Evolutionary conservation across 257 asterid species (phyloP), one percentile per base, ranked within the genome.

Genomic region (Fraxinus cuspidata): DNA sequence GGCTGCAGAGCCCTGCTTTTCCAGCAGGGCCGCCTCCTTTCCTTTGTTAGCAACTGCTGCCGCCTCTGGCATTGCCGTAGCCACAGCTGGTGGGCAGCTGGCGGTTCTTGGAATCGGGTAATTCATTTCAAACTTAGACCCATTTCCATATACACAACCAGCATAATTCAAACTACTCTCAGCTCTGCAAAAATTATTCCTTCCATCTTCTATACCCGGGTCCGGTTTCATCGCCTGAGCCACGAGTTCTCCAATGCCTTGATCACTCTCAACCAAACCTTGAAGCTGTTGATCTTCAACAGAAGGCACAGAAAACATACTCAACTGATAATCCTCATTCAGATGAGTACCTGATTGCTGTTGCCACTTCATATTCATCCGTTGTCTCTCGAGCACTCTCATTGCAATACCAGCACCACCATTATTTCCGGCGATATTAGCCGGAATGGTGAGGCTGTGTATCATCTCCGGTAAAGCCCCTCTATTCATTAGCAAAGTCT

Each of bases 11-110:
- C 84, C 70, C 70, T 74, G 84, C 56, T 68, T 80, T 71, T 78
- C 79, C 16, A 78, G 68, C 71, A 23, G 3, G 35, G 76, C 81
- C 23, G 73, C 83, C 73, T 79, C 88, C 79, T 77, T 83, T 10
- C 77, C 81, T 31, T 78, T 81, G 37, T n/a, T 15, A 51, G 77
- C 35, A 44, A 44, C 76, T 7, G 70, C 49, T 19, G 65, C 80
- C 23, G n/a, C 83, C 21, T 80, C 86, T 6, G 79, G 81, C 80
- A 80, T 73, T 23, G 84, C 86, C 0, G 84, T 82, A 15, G 78
- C 89, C 75, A 81, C 79, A 5, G 81, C 79, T 23, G 90, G 89
- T 1, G 92, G 96, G 83, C 92, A 88, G 78, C 94, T 89, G 11
- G 76, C 42, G 11, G 94, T 92, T 67, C 92, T 81, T 0, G 96